Conservation (phyloP, 306 rosid genomes). For the Vicia sativa region DNA sequence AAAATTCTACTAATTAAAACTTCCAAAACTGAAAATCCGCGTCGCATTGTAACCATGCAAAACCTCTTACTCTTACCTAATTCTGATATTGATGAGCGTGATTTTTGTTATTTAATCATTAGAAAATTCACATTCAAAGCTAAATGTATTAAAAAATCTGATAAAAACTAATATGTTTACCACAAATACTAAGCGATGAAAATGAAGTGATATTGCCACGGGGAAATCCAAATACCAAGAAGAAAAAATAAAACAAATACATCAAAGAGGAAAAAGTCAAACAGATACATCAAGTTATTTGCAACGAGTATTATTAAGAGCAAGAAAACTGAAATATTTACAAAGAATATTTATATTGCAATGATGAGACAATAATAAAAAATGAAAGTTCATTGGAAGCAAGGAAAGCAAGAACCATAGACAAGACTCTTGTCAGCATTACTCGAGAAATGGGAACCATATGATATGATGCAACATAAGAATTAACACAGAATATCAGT, state of each 20-base stretch:
- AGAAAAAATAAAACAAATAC: constrained; percentile 19
- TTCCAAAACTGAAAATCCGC: constrained; percentile 25
- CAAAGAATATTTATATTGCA: constrained; percentile 24
- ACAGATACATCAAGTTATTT: constrained; percentile 8
- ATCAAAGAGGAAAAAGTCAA: constrained; percentile 11
- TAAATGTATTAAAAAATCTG: constrained; percentile 13
- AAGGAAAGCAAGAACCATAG: constrained; percentile 36
- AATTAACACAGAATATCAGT: constrained; percentile 20
- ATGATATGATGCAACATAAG: constrained; percentile 20
- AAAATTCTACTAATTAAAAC: constrained; percentile 20
- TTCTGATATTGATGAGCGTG: neutral
- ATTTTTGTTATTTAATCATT: constrained; percentile 25
- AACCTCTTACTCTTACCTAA: constrained; percentile 2
- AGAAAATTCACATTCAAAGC: constrained; percentile 13
- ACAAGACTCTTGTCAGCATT: constrained; percentile 26
- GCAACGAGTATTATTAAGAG: constrained; percentile 19
- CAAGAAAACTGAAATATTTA: constrained; percentile 26
- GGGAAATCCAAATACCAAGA: constrained; percentile 14
- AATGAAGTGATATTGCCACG: neutral
- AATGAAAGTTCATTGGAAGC: constrained; percentile 15
- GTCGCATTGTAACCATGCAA: constrained; percentile 11
- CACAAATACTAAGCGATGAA: constrained; percentile 31
- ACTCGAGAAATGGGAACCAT: constrained; percentile 8
- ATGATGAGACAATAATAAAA: constrained; percentile 5
- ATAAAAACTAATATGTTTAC: neutral